Base-by-base conservation (phyloP, 1,284 basidiomycete species). In the Pseudozyma tsukubaensis region DNA sequence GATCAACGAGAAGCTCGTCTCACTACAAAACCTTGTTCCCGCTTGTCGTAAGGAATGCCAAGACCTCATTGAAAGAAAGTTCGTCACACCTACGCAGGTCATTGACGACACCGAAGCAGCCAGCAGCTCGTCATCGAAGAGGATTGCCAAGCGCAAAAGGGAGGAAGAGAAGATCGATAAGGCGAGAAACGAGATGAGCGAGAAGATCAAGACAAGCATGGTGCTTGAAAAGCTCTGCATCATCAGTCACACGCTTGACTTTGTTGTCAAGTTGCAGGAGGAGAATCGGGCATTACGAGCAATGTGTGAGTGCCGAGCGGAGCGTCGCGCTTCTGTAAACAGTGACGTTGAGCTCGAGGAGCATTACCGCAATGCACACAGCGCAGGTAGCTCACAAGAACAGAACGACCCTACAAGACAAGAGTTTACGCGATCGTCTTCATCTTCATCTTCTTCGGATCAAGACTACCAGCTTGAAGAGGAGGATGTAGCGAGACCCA, bases 1-100 rank as follows among this genome's bases (percentile, higher is more conserved):
- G 73, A 84, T 84, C 76, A 84, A 84, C 63, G 82, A 84, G 53
- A 78, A 80, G 50, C 77, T 84, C 9, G 70, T 83, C 39, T 52
- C 66, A 14, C 55, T 84, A 34, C 82, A 83, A 47, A 60, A 61
- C 40, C 52, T 70, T 14, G 77, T 84, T 11, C 83, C 83, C 0
- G 83, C 83, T 10, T 84, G 83, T 42, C 72, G 71, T 45, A 67
- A 75, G 21, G 79, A 84, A 55, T 80, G 76, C n/a, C 59, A 61
- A 34, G 78, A 81, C 42, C 62, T 77, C 37, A 62, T 83, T 29
- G 72, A 75, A 13, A 54, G 59, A n/a, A 71, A 71, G 19, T 75
- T 64, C 10, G 58, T 50, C 35, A 35, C 51, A 6, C 65, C 65
- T 32, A 43, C 44, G 3, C 56, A 24, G 1, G 42, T 49, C 1